Base-by-base conservation (phyloP, 2,329 filamentous ascomycete species). In the Colletotrichum cereale region DNA sequence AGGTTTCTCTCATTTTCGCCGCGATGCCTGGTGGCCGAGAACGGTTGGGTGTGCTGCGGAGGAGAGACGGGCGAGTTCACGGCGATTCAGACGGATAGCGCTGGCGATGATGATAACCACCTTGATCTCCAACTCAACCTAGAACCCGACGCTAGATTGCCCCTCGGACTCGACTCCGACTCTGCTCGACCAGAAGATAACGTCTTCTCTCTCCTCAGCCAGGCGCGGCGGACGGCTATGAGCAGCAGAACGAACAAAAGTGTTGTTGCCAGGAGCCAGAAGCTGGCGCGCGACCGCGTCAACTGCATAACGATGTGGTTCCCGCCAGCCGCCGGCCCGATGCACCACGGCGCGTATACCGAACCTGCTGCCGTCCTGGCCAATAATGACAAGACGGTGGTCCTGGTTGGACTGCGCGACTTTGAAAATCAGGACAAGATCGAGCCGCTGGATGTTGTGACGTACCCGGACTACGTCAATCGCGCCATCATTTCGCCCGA, bases 401-500 rank as follows among this genome's bases (percentile, higher is more conserved):
- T 92, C 36, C 84, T 98, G n/a, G 94, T 97, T 78, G 92, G 91
- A 60, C 84, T 98, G 26, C 85, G 88, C 36, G 89, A 91, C 63
- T 88, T 90, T 62, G 81, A 83, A 5, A 76, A 76, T 42, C 79
- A 79, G 55, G 80, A 83, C 21, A 80, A 80, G 58, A 80, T 81
- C 18, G 86, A 92, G 71, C 86, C 92, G 44, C 82, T 97, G 29
- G 90, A 93, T 66, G 87, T 91, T 53, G 84, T 98, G 64, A 86
- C 89, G 5, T 92, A 97, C 74, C 92, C 93, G 6, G 93, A 96
- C 78, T 93, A 91, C 74, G 96, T 98, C 84, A 99, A 99, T 77
- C 94, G 97, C 78, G 94, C 95, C 42, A 90, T 95, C n/a, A 91
- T 99, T 63, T 98, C 96, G 8, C 96, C 96, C 0, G 93, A 98